These are phyloP conservation scores for Backusella circina DNA, from an alignment of 192 early-diverging fungal species.

Conservation along the genomic window DNA sequence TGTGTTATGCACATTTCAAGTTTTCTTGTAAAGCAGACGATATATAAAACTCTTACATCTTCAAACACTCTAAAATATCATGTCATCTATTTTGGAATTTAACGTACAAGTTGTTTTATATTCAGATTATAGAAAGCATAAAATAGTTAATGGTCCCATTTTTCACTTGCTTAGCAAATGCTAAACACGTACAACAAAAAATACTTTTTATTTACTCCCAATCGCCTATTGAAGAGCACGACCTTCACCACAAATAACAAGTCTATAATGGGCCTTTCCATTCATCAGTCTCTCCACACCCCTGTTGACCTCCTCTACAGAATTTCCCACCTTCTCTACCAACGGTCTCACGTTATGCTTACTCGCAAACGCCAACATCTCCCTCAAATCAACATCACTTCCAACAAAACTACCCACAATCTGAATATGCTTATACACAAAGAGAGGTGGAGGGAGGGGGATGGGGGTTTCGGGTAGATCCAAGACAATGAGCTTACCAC, in stretches of 20 bases:
- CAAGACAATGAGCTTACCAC: conserved; percentile 64
- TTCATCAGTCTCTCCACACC: conserved; percentile 56
- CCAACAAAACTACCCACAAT: conserved; percentile 71
- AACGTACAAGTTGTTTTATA: too few relatives aligned
- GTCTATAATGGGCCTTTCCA: conserved; percentile 65
- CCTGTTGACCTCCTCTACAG: conserved; percentile 59
- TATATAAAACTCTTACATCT: too few relatives aligned
- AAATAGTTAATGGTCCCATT: neutral
- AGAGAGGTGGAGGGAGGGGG: conserved; percentile 32
- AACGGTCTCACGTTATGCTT: conserved; percentile 59
- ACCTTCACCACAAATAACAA: conserved; percentile 45
- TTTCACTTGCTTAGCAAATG: neutral
- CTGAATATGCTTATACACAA: conserved; percentile 47
- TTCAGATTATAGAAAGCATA: too few relatives aligned
- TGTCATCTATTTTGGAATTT: too few relatives aligned
- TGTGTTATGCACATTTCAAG: too few relatives aligned
- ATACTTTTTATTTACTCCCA: neutral
- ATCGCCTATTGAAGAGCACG: neutral
- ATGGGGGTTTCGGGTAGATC: conserved; percentile 59
- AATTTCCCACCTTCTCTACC: conserved; percentile 55
- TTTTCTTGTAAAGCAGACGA: too few relatives aligned
- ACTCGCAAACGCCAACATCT: conserved; percentile 68
- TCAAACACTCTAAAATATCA: too few relatives aligned
- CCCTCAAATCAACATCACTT: conserved; percentile 44
- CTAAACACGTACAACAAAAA: too few relatives aligned